phyloP scores from a whole-genome alignment of 1,139 yeast genomes.

The Magnusiomyces magnusii region DNA sequence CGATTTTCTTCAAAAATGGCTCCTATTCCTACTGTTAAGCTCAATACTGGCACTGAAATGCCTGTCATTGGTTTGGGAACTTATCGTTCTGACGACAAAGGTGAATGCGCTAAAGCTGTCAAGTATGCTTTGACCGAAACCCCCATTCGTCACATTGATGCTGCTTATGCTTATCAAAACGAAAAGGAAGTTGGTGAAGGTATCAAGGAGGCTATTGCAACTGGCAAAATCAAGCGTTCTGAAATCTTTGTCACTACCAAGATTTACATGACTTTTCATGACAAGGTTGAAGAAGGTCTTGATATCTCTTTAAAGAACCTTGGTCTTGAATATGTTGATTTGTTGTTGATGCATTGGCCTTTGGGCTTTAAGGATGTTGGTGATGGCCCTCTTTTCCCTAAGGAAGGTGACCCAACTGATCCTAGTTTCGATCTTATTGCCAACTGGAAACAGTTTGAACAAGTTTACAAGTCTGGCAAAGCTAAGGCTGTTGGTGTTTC shows the following conservation, averaged over 20 bases:
- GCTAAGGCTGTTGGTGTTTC: conserved; percentile 72
- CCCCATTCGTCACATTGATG: conserved; percentile 75
- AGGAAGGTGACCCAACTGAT: conserved; percentile 33
- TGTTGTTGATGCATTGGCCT: conserved; percentile 88
- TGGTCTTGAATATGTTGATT: conserved; percentile 73
- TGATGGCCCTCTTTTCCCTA: conserved; percentile 31
- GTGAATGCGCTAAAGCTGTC: conserved; percentile 30
- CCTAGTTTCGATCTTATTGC: conserved; percentile 48
- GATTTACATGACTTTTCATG: conserved; percentile 63
- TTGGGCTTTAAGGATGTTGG: conserved; percentile 41
- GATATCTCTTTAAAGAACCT: conserved; percentile 56
- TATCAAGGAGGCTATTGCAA: conserved; percentile 42
- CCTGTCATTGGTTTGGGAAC: conserved; percentile 56
- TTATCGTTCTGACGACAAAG: conserved; percentile 43
- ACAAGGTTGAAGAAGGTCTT: conserved; percentile 51
- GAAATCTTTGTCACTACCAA: conserved; percentile 76
- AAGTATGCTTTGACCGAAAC: conserved; percentile 32
- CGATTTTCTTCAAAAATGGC: too few relatives aligned
- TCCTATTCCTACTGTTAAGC: conserved; percentile 21
- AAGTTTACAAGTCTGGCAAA: conserved; percentile 49
- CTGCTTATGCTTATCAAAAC: conserved; percentile 62
- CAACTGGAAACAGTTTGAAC: conserved; percentile 65
- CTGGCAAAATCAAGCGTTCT: conserved; percentile 60
- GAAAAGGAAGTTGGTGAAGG: conserved; percentile 59
- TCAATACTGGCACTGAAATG: conserved; percentile 35